Percentiles rank a stretch among this genome's conserved stretches.
Evolutionary conservation across 1,284 basidiomycete species (phyloP).

Genomic region (Athelia psychrophila): DNA sequence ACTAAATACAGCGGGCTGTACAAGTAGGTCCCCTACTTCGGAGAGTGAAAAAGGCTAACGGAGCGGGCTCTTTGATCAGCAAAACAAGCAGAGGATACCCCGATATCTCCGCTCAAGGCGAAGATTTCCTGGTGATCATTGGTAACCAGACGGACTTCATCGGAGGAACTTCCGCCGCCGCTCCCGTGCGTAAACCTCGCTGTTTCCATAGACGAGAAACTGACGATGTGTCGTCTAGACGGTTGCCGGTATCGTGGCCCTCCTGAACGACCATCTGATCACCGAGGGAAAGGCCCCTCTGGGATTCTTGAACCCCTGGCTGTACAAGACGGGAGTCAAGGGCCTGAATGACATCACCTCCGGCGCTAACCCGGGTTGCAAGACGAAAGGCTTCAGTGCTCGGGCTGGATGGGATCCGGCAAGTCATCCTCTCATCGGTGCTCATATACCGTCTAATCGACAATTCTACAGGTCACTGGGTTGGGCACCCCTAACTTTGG

Average conservation of each 20-base stretch:
- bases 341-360: constrained; percentile 64
- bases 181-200: no score
- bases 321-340: constrained; percentile 44
- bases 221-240: no score
- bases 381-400: constrained; percentile 39
- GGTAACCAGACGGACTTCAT: constrained; percentile 41
- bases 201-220: no score
- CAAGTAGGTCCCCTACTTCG: constrained; percentile 52
- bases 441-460: neutral
- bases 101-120: constrained; percentile 66
- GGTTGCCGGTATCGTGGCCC: constrained; percentile 52
- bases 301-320: constrained; percentile 61
- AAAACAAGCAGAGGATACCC: constrained; percentile 61
- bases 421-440: constrained; percentile 16
- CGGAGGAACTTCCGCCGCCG: constrained; percentile 50
- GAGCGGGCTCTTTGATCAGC: constrained; percentile 28
- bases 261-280: constrained; percentile 59
- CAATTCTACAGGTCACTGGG: constrained; percentile 46
- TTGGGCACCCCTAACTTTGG: constrained; percentile 61
- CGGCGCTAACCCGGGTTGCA: constrained; percentile 33
- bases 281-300: constrained; percentile 45
- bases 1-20: constrained; percentile 49
- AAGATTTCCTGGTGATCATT: constrained; percentile 58
- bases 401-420: constrained; percentile 60
- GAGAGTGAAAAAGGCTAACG: no score